Base-by-base conservation (phyloP, 768 basidiomycete species). In the Ramaria sp. region DNA sequence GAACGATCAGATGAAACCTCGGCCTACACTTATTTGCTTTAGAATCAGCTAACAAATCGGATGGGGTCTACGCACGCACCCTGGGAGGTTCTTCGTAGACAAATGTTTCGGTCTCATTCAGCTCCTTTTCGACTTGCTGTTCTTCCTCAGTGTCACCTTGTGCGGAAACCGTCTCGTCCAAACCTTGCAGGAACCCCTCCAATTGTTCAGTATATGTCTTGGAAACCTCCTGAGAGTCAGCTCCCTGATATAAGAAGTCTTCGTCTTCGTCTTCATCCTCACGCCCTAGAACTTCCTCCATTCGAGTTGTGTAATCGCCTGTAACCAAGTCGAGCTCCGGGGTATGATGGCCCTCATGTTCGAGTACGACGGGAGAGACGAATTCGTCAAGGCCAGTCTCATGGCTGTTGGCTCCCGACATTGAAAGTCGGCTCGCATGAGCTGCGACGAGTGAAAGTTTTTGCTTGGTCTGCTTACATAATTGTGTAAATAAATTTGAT, bases 261-360 rank as follows among this genome's bases (percentile, higher is more conserved):
- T 71, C 69, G 46, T 69, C 68, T 10, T 66, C 68, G 17, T 69
- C 70, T 20, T 67, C 70, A 61, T 72, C 70, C 55, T 73, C 75
- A 62, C 10, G 37, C n/a, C 55, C 54, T 20, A 86, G 75, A 17
- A 86, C 71, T 63, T 88, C 86, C 43, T 81, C 81, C 78, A 87
- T 81, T 47, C 78, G 82, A 48, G 80, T 71, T 3, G 84, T 78
- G 65, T 88, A 88, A 67, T 84, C 79, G 33, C 34, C 37, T 24
- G 34, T 19, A 12, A 31, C 11, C 9, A 42, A 19, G 33, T 24
- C 34, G 13, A 37, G 49, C 12, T 42, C 52, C 27, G 19, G 46
- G 15, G 12, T 15, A 27, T 58, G 30, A 17, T n/a, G 4, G 20
- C 20, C 58, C 7, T 56, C 54, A 47, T 49, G 4, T 7, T 20